Percentiles rank a stretch among this genome's conserved stretches.
Evolutionary conservation across 352 stramenopile species (phyloP).

Genomic region (Globisporangium alternatum): DNA sequence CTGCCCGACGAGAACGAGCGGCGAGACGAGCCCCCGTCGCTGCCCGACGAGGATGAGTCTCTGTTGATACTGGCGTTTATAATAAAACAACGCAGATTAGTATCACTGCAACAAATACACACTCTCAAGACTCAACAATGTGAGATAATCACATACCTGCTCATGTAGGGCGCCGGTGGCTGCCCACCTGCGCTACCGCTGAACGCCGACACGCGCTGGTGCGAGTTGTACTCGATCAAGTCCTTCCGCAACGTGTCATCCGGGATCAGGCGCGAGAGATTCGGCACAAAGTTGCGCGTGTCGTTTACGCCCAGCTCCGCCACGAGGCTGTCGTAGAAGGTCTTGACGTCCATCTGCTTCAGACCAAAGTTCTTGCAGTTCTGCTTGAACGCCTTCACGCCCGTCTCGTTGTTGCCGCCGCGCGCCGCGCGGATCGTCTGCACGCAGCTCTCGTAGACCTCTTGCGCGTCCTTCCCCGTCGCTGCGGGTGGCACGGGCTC

Average conservation of each 20-base stretch:
- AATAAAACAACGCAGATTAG: neutral
- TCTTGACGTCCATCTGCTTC: constrained; percentile 49
- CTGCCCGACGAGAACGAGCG: constrained; percentile 16
- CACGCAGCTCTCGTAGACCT: constrained; percentile 56
- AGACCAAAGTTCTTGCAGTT: constrained; percentile 58
- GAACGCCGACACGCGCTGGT: constrained; percentile 21
- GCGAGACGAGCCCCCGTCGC: constrained; percentile 26
- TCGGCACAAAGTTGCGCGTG: constrained; percentile 42
- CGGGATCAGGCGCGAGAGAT: constrained; percentile 46
- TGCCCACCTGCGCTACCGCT: neutral
- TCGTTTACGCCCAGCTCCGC: constrained; percentile 38
- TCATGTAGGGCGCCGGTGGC: constrained; percentile 15
- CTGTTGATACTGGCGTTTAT: neutral
- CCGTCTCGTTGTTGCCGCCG: constrained; percentile 50
- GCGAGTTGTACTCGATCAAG: constrained; percentile 51
- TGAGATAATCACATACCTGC: neutral
- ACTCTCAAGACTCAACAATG: neutral
- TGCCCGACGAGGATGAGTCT: constrained; percentile 39
- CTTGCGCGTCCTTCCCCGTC: constrained; percentile 46
- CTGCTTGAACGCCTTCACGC: constrained; percentile 60
- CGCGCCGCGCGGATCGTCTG: constrained; percentile 46
- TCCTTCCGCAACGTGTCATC: constrained; percentile 48
- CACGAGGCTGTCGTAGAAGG: constrained; percentile 55
- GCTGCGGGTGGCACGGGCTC: constrained; percentile 46
- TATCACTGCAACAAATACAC: neutral